These are phyloP conservation scores for Aspergillus aculeatus DNA, from an alignment of 2,329 filamentous ascomycete genomes.

Conservation along the genomic window DNA sequence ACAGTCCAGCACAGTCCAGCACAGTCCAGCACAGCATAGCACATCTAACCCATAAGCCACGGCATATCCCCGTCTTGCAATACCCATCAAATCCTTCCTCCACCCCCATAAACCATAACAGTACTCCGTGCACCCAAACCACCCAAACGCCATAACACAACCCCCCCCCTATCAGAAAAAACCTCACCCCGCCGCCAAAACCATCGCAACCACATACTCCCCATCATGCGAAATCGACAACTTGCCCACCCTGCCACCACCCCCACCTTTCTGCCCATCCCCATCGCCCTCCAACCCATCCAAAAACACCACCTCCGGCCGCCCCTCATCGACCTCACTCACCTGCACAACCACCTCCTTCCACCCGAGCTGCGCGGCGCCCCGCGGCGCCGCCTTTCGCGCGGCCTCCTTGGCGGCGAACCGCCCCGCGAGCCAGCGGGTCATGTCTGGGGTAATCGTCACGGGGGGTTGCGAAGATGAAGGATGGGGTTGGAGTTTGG, in stretches of 20 bases:
- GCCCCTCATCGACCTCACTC: conserved; percentile 24
- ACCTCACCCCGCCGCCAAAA: conserved; percentile 37
- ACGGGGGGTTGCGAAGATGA: not conserved
- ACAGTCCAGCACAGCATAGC: too few relatives aligned
- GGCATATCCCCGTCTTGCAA: too few relatives aligned
- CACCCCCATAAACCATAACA: too few relatives aligned
- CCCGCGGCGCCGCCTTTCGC: conserved; percentile 64
- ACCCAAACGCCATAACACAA: not conserved
- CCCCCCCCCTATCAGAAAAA: not conserved
- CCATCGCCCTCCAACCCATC: not conserved
- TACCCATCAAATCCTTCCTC: too few relatives aligned
- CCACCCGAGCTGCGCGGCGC: conserved; percentile 58
- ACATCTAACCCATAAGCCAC: too few relatives aligned
- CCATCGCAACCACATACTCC: conserved; percentile 65
- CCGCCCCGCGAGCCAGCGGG: conserved; percentile 49
- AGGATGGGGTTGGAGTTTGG: not conserved
- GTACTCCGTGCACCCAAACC: not conserved
- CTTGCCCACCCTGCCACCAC: conserved; percentile 56
- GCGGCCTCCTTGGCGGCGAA: conserved; percentile 74
- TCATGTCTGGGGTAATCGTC: conserved; percentile 32
- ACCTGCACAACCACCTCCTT: conserved; percentile 57
- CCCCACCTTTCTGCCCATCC: conserved; percentile 11
- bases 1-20: too few relatives aligned
- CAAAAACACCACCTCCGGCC: conserved; percentile 41
- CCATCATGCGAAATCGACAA: conserved; percentile 86